Conservation (phyloP, 805 yeast species). For the Candida krabiensis region DNA sequence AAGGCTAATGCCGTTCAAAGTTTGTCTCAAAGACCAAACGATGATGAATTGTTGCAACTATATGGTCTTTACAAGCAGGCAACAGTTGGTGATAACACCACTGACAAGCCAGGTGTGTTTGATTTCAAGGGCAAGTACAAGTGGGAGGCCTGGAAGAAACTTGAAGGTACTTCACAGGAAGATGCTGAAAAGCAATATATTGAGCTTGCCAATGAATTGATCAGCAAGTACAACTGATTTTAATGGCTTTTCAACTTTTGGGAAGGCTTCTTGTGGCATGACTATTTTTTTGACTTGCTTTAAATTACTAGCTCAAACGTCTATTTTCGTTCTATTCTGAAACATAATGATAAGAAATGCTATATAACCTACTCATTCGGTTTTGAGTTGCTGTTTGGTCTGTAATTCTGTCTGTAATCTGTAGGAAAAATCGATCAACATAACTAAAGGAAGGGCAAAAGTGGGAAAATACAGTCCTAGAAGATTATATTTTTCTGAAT, state of each 20-base stretch:
- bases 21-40: constrained; percentile 74
- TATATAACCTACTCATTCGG: no score
- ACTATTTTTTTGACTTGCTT: constrained; percentile 1
- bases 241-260: no score
- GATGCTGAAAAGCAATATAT: constrained; percentile 89
- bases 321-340: no score
- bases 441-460: constrained; percentile 57
- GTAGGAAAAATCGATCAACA: constrained; percentile 48
- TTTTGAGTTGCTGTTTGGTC: no score
- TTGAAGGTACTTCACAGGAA: constrained; percentile 81
- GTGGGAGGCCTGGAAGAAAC: constrained; percentile 95
- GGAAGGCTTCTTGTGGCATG: no score
- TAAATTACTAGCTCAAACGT: no score
- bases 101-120: constrained; percentile 86
- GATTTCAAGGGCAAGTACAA: constrained; percentile 95
- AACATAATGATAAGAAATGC: no score
- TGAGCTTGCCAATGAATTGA: constrained; percentile 62
- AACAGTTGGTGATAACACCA: constrained; percentile 89
- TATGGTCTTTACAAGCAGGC: constrained; percentile 97
- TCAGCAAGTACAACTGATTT: constrained; percentile 45
- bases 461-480: constrained; percentile 68
- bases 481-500: constrained; percentile 42
- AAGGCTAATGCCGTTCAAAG: constrained; percentile 80
- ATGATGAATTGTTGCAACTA: constrained; percentile 82
- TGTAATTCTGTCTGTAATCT: constrained; percentile 8